Percentiles rank a stretch among this genome's conserved stretches.
phyloP scores from a whole-genome alignment of 805 yeast genomes.

The Diddensiella santjacobensis region DNA sequence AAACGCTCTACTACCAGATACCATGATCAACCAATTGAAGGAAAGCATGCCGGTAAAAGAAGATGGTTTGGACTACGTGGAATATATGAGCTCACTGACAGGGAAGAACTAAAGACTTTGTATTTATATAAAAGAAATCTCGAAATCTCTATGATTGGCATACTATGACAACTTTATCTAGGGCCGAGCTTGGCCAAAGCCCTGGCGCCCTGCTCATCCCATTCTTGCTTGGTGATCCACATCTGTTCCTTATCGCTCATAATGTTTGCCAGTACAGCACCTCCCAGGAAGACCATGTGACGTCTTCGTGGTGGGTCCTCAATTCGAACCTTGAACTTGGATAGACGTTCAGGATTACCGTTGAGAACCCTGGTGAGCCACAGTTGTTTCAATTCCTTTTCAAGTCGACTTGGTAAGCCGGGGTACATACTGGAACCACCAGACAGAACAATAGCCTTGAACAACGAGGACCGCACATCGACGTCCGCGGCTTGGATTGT shows the following conservation, averaged over 20 bases:
- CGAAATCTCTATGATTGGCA: too few relatives aligned
- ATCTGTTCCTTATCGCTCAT: slow-evolving; percentile 98
- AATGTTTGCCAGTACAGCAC: slow-evolving; percentile 94
- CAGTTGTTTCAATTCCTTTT: slow-evolving; percentile 91
- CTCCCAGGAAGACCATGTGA: slow-evolving; percentile 98
- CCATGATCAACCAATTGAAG: slow-evolving; percentile 30
- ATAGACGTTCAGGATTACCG: slow-evolving; percentile 78
- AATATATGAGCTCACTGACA: slow-evolving; percentile 22
- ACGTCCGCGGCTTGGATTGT: slow-evolving; percentile 94
- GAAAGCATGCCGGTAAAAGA: slow-evolving; percentile 29
- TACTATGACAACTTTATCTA: slow-evolving; percentile 59
- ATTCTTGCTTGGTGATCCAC: slow-evolving; percentile 95
- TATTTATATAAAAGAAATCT: not conserved
- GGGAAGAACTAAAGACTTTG: not conserved
- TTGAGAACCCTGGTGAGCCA: slow-evolving; percentile 88
- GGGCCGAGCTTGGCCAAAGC: slow-evolving; percentile 88
- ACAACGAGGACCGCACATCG: slow-evolving; percentile 83
- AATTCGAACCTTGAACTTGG: slow-evolving; percentile 88
- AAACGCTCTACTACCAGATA: slow-evolving; percentile 34
- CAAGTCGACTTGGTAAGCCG: slow-evolving; percentile 92
- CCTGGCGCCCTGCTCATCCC: slow-evolving; percentile 95
- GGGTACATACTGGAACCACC: slow-evolving; percentile 99
- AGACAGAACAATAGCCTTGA: slow-evolving; percentile 86
- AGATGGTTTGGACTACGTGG: slow-evolving; percentile 31
- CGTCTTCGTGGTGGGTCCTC: slow-evolving; percentile 99